Evolutionary conservation across 2,329 filamentous ascomycete genomes (phyloP).

Genomic region (Clarireedia monteithiana): DNA sequence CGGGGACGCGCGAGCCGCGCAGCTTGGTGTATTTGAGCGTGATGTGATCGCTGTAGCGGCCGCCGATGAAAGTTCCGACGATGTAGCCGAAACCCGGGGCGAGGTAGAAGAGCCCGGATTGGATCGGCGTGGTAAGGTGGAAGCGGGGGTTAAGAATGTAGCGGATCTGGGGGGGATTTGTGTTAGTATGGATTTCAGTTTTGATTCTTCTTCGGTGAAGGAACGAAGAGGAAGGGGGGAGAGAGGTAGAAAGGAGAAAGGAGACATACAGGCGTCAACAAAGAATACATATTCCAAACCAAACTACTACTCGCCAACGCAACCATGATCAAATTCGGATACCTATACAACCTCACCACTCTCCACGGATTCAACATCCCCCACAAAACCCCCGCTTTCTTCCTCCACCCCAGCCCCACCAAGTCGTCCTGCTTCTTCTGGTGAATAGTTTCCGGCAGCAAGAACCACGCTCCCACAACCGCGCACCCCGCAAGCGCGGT

Average conservation of each 20-base stretch:
- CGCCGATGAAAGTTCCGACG: slow-evolving; percentile 62
- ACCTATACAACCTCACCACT: slow-evolving; percentile 55
- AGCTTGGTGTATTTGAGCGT: slow-evolving; percentile 56
- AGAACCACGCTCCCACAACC: slow-evolving; percentile 51
- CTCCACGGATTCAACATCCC: slow-evolving; percentile 59
- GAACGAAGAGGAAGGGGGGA: too few species aligned
- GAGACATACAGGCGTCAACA: slow-evolving; percentile 45
- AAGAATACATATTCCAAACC: slow-evolving; percentile 69
- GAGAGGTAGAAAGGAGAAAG: background rate
- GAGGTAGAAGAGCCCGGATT: slow-evolving; percentile 66
- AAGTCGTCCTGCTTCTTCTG: slow-evolving; percentile 56
- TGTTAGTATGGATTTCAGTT: background rate
- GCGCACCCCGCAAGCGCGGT: slow-evolving; percentile 57
- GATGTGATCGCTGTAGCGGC: slow-evolving; percentile 59
- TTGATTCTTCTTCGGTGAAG: too few species aligned
- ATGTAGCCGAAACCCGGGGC: slow-evolving; percentile 66
- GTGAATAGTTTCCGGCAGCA: slow-evolving; percentile 68
- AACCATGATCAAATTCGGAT: slow-evolving; percentile 59
- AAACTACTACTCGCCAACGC: slow-evolving; percentile 53
- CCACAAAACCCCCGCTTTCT: slow-evolving; percentile 48
- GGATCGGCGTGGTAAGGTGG: slow-evolving; percentile 55
- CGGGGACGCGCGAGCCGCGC: slow-evolving; percentile 51
- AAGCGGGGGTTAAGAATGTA: slow-evolving; percentile 71
- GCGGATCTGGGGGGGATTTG: slow-evolving; percentile 39
- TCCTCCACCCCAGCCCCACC: slow-evolving; percentile 39